Base-by-base conservation (phyloP, 805 yeast species). In the Kodamaea sagamina region DNA sequence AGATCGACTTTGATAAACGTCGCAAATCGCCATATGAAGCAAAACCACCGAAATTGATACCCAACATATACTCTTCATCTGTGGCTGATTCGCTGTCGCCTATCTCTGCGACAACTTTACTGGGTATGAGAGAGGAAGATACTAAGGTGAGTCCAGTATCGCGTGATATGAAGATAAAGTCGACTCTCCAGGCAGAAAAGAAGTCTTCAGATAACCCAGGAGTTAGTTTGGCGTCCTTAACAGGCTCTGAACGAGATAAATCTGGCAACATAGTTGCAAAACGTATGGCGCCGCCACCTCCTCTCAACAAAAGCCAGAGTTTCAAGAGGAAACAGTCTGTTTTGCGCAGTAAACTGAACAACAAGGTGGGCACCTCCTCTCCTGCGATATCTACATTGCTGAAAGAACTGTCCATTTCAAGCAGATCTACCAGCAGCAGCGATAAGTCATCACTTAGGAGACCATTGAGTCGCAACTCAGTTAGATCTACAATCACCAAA, bases 1-100 rank as follows among this genome's bases (percentile, higher is more conserved):
- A 86, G 54, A 87, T 87, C 47, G 89, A 89, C 60, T 88, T 88
- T 57, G 93, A 88, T 53, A 80, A 84, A 52, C 72, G 89, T 40
- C 66, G 96, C 34, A 80, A 79, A 36, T 83, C 95, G 0, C 95
- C 96, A 1, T 86, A 77, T 54, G 80, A 68, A 13, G 58, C 66
- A 13, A 65, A 66, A 38, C 63, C 74, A 1, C 74, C 82, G 1
- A 39, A 62, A 43, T 47, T 58, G 27, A 61, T 64, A 36, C 63
- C 67, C 9, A 65, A 62, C 43, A 66, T 65, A 13, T 62, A 62
- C 41, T 60, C 67, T 1, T 63, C 68, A 4, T 63, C 71, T 4
- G 63, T 61, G 10, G 50, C 51, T 2, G 61, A 76, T 52, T 32
- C 56, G 19, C 49, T 55, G 27, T 68, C 74, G 0, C 72, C 73